phyloP scores from a whole-genome alignment of 2,329 filamentous ascomycete genomes.

The Neonectria hederae region DNA sequence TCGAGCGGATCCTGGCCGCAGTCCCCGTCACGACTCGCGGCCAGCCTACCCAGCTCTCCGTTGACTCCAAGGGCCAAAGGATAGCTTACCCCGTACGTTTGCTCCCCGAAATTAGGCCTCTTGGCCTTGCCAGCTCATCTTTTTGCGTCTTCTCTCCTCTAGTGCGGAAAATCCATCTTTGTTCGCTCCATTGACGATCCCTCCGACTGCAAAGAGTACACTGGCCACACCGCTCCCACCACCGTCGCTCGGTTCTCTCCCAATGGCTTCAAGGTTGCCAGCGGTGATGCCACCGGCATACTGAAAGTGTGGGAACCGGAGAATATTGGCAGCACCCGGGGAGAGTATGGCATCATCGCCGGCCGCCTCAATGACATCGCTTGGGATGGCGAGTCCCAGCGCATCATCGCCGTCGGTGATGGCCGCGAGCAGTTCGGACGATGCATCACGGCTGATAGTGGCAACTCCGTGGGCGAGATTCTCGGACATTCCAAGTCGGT shows the following conservation, averaged over 20 bases:
- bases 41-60: constrained; percentile 87
- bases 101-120: background rate
- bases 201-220: constrained; percentile 86
- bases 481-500: constrained; percentile 89
- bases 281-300: constrained; percentile 84
- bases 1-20: constrained; percentile 82
- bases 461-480: constrained; percentile 95
- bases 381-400: constrained; percentile 97
- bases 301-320: constrained; percentile 95
- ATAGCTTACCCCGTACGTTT: constrained; percentile 87
- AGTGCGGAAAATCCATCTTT: constrained; percentile 98
- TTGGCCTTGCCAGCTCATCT: background rate
- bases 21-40: constrained; percentile 85
- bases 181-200: constrained; percentile 94
- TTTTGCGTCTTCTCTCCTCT: constrained; percentile 15
- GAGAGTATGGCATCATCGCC: constrained; percentile 93
- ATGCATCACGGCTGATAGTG: constrained; percentile 94
- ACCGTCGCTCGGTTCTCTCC: constrained; percentile 95
- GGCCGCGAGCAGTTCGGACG: constrained; percentile 93
- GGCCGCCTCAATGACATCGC: constrained; percentile 96
- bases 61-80: constrained; percentile 87
- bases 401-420: constrained; percentile 94
- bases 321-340: constrained; percentile 85
- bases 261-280: constrained; percentile 93
- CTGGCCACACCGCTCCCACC: constrained; percentile 85